Evolutionary conservation across 371 early-diverging fungal genomes (phyloP), one percentile per base, ranked within the genome.

Genomic region (Phascolomyces articulosus): DNA sequence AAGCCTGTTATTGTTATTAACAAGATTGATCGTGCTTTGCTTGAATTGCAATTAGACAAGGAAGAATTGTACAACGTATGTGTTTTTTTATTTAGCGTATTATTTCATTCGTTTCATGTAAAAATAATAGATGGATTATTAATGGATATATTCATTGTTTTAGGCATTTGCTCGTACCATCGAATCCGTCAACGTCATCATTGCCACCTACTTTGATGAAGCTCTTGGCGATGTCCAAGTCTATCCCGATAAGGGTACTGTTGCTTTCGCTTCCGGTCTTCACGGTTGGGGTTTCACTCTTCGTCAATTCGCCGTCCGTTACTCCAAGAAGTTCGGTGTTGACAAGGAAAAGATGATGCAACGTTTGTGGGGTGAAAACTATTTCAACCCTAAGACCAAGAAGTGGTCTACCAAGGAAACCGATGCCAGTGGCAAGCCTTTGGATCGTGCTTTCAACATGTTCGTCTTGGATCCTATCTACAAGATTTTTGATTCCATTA

Each of bases 271-370:
- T 70, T 98, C 98, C 67, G 99, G 98, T 84, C 91, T 99, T 55
- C 99, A 98, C 87, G 98, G 98, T 60, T 99, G 99, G 98, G 99
- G 96, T 77, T 99, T 99, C 89, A 99, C 99, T 53, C 92, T 99
- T 40, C 95, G 95, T 70, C 96, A 97, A 82, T 98, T 99, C 70
- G 97, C 99, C 64, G 77, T 87, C 60, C 93, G 96, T 63, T 99
- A 98, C 84, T 77, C 96, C 76, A 94, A 96, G 88, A 95, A 96
- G 86, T 96, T 98, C 67, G 95, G 96, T 84, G 93, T 95, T 62
- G 95, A 95, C 81, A 86, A 90, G 69, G 84, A 87, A 68, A 97
- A 97, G 90, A 93, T 96, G 93, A 96, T 97, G 96, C 63, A 66
- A 64, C 87, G 87, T 69, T 89, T 97, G 61, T 96, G 97, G 94